Evolutionary conservation across 1,284 basidiomycete species (phyloP).

Genomic region (Xerocomus nothofagi): DNA sequence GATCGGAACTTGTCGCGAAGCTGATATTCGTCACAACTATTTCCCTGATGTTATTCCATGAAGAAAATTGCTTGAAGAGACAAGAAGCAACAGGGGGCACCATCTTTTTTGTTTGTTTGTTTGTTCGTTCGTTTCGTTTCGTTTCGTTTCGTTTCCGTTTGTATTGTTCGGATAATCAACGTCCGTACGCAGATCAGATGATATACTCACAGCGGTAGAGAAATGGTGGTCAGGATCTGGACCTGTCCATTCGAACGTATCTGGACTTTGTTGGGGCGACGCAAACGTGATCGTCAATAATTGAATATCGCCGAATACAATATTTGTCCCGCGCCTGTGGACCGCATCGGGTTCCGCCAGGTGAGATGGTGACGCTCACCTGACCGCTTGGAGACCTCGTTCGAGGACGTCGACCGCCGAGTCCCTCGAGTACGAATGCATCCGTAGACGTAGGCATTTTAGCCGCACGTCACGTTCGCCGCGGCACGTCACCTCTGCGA

Average conservation of each 20-base stretch:
- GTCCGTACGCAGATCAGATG: not conserved
- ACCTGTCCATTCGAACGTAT: conserved; percentile 53
- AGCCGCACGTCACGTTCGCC: conserved; percentile 24
- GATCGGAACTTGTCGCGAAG: conserved; percentile 19
- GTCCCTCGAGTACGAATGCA: conserved; percentile 46
- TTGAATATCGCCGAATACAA: not conserved
- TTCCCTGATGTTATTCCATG: conserved; percentile 46
- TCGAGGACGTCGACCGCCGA: conserved; percentile 38
- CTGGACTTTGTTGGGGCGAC: conserved; percentile 39
- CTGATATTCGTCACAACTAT: conserved; percentile 50
- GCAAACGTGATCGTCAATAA: not conserved
- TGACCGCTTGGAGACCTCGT: conserved; percentile 40
- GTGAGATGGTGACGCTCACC: conserved; percentile 35
- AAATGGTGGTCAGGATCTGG: conserved; percentile 61
- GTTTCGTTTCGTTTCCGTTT: not conserved
- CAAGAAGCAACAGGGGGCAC: conserved; percentile 44
- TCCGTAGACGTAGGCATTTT: conserved; percentile 39
- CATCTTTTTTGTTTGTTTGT: too few species aligned
- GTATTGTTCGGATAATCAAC: not conserved
- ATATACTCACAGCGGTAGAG: conserved; percentile 50
- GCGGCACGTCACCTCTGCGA: not conserved
- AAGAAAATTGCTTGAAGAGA: conserved; percentile 45
- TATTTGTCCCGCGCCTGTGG: not conserved
- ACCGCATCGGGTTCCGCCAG: not conserved
- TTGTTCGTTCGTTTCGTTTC: too few species aligned